Evolutionary conservation across 1,139 yeast species (phyloP).

Genomic region (Zygosaccharomyces pseudobailii): DNA sequence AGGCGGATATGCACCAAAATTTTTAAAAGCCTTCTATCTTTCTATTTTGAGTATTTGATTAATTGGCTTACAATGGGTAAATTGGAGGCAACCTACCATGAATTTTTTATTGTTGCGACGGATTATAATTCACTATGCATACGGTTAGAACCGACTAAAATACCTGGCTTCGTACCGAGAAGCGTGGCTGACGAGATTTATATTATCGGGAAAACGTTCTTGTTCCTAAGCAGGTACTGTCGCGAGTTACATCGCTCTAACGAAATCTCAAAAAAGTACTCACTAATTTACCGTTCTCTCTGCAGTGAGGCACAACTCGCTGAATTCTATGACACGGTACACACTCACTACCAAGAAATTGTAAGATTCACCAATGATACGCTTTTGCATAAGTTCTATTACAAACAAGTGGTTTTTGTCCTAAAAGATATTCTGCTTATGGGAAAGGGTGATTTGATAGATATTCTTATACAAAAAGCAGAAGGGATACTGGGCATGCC

Average conservation of each 20-base stretch:
- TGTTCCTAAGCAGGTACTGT: constrained; percentile 63
- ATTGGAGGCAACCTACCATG: constrained; percentile 50
- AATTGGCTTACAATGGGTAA: constrained; percentile 73
- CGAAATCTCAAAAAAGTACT: constrained; percentile 36
- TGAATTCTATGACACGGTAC: constrained; percentile 41
- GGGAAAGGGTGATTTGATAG: constrained; percentile 74
- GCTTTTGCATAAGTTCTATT: constrained; percentile 46
- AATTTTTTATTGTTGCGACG: constrained; percentile 54
- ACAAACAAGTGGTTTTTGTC: constrained; percentile 54
- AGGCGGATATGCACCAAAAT: constrained; percentile 42
- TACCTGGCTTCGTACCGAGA: constrained; percentile 56
- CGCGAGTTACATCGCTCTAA: constrained; percentile 57
- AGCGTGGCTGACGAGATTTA: constrained; percentile 52
- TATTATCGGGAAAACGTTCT: constrained; percentile 75
- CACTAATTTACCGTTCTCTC: constrained; percentile 13
- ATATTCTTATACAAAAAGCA: constrained; percentile 57
- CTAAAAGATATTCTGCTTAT: constrained; percentile 66
- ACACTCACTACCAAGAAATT: constrained; percentile 54
- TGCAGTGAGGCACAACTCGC: constrained; percentile 8
- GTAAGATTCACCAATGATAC: constrained; percentile 49
- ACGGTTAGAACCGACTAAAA: constrained; percentile 35
- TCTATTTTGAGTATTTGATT: constrained; percentile 59
- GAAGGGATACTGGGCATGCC: constrained; percentile 53
- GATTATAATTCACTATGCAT: constrained; percentile 13
- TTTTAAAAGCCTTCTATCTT: constrained; percentile 47